Percentiles rank a stretch among this genome's conserved stretches.
Conservation (phyloP, 352 stramenopile genomes). For the Phytophthora hibernalis region DNA sequence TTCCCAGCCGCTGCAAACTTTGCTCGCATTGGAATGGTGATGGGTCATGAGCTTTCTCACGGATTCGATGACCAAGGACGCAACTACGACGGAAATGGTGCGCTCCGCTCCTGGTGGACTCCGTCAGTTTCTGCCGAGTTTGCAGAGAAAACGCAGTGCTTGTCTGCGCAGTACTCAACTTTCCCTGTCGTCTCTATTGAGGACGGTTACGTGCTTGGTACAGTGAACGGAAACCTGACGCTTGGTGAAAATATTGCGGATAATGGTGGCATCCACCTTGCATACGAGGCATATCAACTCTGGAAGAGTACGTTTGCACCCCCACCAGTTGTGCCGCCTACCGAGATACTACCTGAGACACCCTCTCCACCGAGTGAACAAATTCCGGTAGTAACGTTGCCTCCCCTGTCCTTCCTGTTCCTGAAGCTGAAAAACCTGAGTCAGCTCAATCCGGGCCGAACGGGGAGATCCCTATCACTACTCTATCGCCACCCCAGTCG, state of each 20-base stretch:
- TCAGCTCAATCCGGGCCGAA: conserved; percentile 11
- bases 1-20: conserved; percentile 92
- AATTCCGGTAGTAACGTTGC: conserved; percentile 4
- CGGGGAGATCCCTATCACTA: conserved; percentile 17
- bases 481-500: neutral
- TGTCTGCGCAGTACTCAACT: conserved; percentile 65
- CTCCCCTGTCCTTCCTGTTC: conserved; percentile 21
- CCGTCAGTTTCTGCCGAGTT: conserved; percentile 55
- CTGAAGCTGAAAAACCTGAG: conserved; percentile 16
- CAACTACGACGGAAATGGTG: conserved; percentile 86
- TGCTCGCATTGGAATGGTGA: conserved; percentile 92
- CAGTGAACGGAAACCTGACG: conserved; percentile 91
- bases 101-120: conserved; percentile 94
- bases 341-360: neutral
- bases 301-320: conserved; percentile 42
- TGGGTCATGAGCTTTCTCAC: conserved; percentile 95
- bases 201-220: conserved; percentile 51
- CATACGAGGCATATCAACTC: conserved; percentile 85
- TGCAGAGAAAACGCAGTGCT: conserved; percentile 56
- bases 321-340: conserved; percentile 2
- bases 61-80: conserved; percentile 94
- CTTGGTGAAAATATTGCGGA: conserved; percentile 94
- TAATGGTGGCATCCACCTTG: conserved; percentile 87
- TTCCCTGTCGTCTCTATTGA: conserved; percentile 53
- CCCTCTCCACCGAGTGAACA: conserved; percentile 11